These are phyloP conservation scores for Persicaria tinctoria DNA, from an alignment of 148 eudicot species.

Conservation along the genomic window DNA sequence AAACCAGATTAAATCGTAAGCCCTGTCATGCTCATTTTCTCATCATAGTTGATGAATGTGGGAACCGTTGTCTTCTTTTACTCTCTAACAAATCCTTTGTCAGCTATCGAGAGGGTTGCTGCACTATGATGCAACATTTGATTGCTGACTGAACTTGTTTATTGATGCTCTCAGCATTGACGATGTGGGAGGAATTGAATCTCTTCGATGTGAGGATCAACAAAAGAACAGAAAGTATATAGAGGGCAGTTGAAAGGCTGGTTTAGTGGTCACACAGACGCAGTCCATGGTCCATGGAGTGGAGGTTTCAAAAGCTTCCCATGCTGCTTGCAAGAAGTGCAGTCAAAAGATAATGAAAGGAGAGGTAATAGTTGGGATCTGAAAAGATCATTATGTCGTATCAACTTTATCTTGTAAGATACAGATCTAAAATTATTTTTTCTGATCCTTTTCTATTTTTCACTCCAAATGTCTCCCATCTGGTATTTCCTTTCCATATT, in stretches of 20 bases:
- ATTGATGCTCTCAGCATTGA: conserved; percentile 40
- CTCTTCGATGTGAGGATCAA: conserved; percentile 96
- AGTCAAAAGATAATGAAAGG: conserved; percentile 80
- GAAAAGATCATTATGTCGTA: not conserved
- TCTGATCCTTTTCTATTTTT: not conserved
- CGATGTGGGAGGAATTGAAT: conserved; percentile 84
- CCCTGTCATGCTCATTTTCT: not conserved
- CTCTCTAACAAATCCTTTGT: not conserved
- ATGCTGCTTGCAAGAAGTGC: conserved; percentile 78
- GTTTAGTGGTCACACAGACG: conserved; percentile 18
- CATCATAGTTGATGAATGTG: not conserved
- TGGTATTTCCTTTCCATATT: not conserved
- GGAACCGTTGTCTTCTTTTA: not conserved
- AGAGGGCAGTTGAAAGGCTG: conserved; percentile 40
- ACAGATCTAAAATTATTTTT: not conserved
- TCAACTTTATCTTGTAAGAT: not conserved
- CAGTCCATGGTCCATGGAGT: conserved; percentile 34
- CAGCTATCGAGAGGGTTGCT: not conserved
- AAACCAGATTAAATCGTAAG: conserved; percentile 84
- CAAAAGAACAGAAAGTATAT: conserved; percentile 65
- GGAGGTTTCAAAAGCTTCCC: conserved; percentile 76
- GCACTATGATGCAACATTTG: not conserved
- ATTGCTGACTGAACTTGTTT: conserved; percentile 12
- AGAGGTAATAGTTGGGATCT: conserved; percentile 37
- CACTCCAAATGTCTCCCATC: not conserved